These are phyloP conservation scores for Fomitopsis pinicola DNA, from an alignment of 1,284 basidiomycete species.

Conservation along the genomic window DNA sequence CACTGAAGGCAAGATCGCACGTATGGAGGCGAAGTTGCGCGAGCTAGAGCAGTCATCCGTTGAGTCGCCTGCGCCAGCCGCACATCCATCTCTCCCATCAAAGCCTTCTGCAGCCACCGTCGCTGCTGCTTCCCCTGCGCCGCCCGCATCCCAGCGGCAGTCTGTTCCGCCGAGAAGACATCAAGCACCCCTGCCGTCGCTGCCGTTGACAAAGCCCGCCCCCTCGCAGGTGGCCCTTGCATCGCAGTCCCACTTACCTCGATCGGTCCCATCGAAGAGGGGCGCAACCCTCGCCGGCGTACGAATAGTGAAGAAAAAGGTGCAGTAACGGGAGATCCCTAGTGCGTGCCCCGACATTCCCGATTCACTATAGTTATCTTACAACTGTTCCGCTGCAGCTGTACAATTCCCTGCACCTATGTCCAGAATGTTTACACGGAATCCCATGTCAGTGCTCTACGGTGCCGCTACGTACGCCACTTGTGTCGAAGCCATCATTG, in stretches of 20 bases:
- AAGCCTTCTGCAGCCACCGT: conserved; percentile 32
- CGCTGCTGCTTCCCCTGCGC: background rate
- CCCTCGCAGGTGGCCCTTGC: background rate
- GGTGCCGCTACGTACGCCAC: too few relatives aligned
- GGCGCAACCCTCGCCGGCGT: conserved; percentile 8
- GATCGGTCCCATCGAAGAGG: conserved; percentile 8
- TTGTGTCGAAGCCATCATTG: too few relatives aligned
- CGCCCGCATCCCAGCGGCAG: background rate
- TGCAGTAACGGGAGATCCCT: background rate
- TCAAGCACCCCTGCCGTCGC: background rate
- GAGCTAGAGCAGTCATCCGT: conserved; percentile 54
- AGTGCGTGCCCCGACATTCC: too few relatives aligned
- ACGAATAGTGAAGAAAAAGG: conserved; percentile 13
- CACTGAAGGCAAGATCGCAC: conserved; percentile 86
- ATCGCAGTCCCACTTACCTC: background rate
- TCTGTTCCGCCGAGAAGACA: background rate
- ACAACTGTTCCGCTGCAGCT: too few relatives aligned
- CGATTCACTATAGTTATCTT: too few relatives aligned
- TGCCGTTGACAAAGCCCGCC: background rate
- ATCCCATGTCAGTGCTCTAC: too few relatives aligned
- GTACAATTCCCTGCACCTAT: too few relatives aligned
- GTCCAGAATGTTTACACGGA: too few relatives aligned
- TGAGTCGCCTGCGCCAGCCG: conserved; percentile 17
- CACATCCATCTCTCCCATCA: conserved; percentile 49
- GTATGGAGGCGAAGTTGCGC: conserved; percentile 91